Base-by-base conservation (phyloP, 768 basidiomycete genomes). In the Tulasnella sp. region DNA sequence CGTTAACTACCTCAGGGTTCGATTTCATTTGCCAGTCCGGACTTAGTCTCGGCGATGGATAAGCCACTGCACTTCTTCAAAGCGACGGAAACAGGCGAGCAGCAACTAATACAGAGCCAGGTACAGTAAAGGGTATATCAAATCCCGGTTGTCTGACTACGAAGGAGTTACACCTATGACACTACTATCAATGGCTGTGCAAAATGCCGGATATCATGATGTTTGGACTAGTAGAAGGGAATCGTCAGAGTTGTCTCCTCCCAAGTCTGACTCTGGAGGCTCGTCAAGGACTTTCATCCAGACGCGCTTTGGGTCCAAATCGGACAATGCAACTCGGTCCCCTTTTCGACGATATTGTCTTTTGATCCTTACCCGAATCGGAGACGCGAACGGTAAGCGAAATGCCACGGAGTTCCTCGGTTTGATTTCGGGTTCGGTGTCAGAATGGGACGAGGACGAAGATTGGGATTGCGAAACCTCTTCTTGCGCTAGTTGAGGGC, bases 221-320 rank as follows among this genome's bases (percentile, higher is more conserved):
- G 17, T 52, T 19, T 52, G 47, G 29, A 44, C 32, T 29, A 69
- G 44, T 29, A 69, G 36, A 34, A 69, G 44, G 9, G 42, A 26
- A 32, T 69, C 68, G 22, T 69, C 68, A 34, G 34, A 34, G n/a
- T 69, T 42, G 3, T 29, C 40, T 26, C 19, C 47, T 52, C n/a
- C 47, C 16, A 26, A 34, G 32, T 69, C 68, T 29, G 41, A 29
- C 22, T 34, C 35, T 14, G 44, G 42, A n/a, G 68, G 68, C 14
- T 69, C 41, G 7, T 69, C 68, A 35, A 44, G 68, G 22, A 69
- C 36, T 42, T 42, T 39, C 68, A 69, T 69, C 68, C 68, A 69
- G 41, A 69, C 40, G 19, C 36, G 39, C 68, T 44, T 69, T 11
- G 68, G 68, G 44, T 69, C 68, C 11, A 69, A 26, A 34, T 47